phyloP scores from a whole-genome alignment of 169 alveolate species.

The Plasmodium falciparum region DNA sequence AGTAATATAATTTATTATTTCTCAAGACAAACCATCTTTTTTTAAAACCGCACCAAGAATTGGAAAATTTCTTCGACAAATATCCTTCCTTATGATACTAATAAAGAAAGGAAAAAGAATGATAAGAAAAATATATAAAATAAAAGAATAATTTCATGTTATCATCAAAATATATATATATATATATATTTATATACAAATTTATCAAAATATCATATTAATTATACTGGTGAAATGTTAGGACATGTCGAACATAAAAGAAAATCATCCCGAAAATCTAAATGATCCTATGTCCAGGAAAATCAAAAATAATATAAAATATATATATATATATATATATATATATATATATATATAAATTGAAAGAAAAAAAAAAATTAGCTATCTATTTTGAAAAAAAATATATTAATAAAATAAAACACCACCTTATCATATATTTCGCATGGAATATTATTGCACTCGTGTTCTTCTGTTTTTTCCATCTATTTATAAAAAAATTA shows the following conservation, averaged over 20 bases:
- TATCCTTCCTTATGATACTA: too few relatives aligned
- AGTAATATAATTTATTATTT: too few relatives aligned
- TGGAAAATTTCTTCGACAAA: too few relatives aligned
- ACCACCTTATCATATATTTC: constrained; percentile 32
- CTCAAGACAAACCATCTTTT: too few relatives aligned
- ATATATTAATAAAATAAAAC: background rate
- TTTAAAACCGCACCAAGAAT: too few relatives aligned
- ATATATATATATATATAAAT: background rate
- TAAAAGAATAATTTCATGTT: background rate
- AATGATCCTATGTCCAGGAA: constrained; percentile 8
- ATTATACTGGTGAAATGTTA: constrained; percentile 42
- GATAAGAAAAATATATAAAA: background rate
- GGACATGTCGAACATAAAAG: constrained; percentile 27
- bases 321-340: background rate
- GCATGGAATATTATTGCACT: constrained; percentile 18
- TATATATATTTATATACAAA: background rate
- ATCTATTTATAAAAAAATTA: constrained; percentile 20
- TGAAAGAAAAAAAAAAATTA: background rate
- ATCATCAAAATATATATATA: background rate
- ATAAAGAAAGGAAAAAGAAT: too few relatives aligned
- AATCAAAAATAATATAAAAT: background rate
- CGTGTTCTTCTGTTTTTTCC: constrained; percentile 27
- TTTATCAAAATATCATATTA: background rate
- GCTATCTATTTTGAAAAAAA: background rate
- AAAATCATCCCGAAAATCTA: constrained; percentile 64